Evolutionary conservation across 202 grass and related monocot species (phyloP), one percentile per base, ranked within the genome.

Genomic region (Zizania palustris): DNA sequence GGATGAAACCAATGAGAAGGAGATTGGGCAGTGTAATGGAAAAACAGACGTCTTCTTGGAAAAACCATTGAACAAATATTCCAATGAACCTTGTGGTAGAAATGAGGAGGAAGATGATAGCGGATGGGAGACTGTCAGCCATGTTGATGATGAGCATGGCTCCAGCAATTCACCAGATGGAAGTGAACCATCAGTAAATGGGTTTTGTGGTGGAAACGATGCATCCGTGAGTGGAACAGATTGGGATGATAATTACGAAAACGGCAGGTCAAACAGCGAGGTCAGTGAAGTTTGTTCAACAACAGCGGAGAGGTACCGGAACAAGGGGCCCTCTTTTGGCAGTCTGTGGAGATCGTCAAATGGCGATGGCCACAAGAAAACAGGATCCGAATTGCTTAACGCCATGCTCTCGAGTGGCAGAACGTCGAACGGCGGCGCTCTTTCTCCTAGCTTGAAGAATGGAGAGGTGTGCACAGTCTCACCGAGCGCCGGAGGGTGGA

Each of bases 71-170:
- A 85, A 80, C 49, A 86, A 76, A 81, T 85, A 81, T 71, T 15
- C 79, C 63, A 78, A 39, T 60, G 78, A 74, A 58, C 80, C 61
- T 45, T 80, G 71, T 35, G 65, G 60, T 16, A 80, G 77, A 75
- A 84, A 93, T 42, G 86, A 86, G 65, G 93, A 93, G 76, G 93
- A 90, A 43, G 88, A 93, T 88, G 93, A 93, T 45, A 88, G 90
- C 4, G 88, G 88, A 65, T 93, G 93, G 93, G 88, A 93, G 72
- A 93, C 90, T 9, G 84, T 88, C 51, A 93, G 91, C 78, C 89
- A 89, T 68, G 86, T 80, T 15, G 91, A 97, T 15, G 91, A 97
- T 43, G 90, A 93, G 63, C 88, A 73, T n/a, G 93, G 86, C 22
- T 93, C 90, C 7, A 91, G 88, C 60, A 93, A 93, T 76, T 97